Percentiles rank a stretch among this genome's conserved stretches.
Conservation (phyloP, 1,284 basidiomycete genomes). For the Cryptococcus sp. region DNA sequence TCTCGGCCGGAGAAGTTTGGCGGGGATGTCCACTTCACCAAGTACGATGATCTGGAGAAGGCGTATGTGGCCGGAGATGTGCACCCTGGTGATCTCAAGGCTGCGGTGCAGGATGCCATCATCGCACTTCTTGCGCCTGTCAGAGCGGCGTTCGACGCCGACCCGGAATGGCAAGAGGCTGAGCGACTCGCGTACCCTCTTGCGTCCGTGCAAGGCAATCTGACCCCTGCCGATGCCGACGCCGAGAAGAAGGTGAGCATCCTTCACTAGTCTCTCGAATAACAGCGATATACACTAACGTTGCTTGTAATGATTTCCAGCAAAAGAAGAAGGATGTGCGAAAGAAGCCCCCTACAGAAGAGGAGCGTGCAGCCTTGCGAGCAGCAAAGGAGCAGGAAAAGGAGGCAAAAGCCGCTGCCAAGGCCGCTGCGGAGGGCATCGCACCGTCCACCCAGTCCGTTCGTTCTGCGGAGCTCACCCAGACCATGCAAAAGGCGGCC, state of each 20-base stretch:
- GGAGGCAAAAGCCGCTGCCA: constrained; percentile 43
- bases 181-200: constrained; percentile 82
- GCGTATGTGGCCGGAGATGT: constrained; percentile 76
- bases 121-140: constrained; percentile 80
- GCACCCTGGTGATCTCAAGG: constrained; percentile 91
- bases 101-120: constrained; percentile 75
- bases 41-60: constrained; percentile 68
- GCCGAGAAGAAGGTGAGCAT: constrained; percentile 36
- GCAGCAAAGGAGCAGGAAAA: constrained; percentile 50
- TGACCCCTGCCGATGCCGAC: constrained; percentile 22
- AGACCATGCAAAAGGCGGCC: constrained; percentile 9
- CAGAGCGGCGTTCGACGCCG: constrained; percentile 70
- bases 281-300: not conserved
- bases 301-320: not conserved
- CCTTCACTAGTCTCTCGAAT: not conserved
- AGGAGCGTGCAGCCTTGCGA: constrained; percentile 46
- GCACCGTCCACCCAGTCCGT: constrained; percentile 5
- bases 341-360: constrained; percentile 47
- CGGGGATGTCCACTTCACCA: constrained; percentile 74
- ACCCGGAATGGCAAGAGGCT: constrained; percentile 77
- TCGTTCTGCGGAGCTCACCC: constrained; percentile 9
- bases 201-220: constrained; percentile 13
- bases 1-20: constrained; percentile 77
- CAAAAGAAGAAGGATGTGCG: constrained; percentile 37
- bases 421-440: constrained; percentile 25